Evolutionary conservation across 2,329 filamentous ascomycete genomes (phyloP), one percentile per base, ranked within the genome.

Genomic region (Parafenestella ontariensis): DNA sequence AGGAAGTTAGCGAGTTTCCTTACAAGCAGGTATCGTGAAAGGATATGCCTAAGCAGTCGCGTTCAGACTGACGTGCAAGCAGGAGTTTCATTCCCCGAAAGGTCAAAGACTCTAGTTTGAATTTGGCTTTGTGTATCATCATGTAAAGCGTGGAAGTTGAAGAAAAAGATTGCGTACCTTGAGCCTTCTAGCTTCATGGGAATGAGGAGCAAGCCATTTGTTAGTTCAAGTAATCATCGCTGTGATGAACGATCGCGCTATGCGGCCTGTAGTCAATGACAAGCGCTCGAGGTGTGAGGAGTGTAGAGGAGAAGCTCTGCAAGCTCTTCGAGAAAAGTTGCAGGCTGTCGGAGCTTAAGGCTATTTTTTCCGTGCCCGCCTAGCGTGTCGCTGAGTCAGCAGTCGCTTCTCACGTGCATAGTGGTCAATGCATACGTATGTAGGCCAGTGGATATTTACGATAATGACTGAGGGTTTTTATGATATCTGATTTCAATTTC

Each of bases 81-180:
- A 59, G 56, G 56, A 72, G 72, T 77, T 77, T 77, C 75, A 77
- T 76, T 72, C 74, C 74, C 63, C 68, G 56, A 40, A 63, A 69
- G 75, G 74, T 77, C 75, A 77, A 77, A 77, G 75, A 77, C 75
- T 77, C 75, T 77, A 77, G 74, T 77, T 77, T 77, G 74, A 70
- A 72, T 66, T 69, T 69, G 70, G 73, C 73, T 75, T 72, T 73
- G 65, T 71, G 65, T 73, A 67, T 77, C 75, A 77, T 77, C 75
- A 73, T 70, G 56, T 65, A 66, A 57, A 20, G 54, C 50, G 58
- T 49, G 48, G 46, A 46, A 44, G 45, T 42, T 39, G 20, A 37
- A 50, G 42, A 21, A 17, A 13, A 42, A 53, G 46, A 33, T 46
- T 20, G 58, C 68, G 41, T 65, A 60, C 65, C 55, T 55, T 26